Evolutionary conservation across 208 protist genomes (phyloP), one percentile per base, ranked within the genome.

Genomic region (Entamoeba invadens): DNA sequence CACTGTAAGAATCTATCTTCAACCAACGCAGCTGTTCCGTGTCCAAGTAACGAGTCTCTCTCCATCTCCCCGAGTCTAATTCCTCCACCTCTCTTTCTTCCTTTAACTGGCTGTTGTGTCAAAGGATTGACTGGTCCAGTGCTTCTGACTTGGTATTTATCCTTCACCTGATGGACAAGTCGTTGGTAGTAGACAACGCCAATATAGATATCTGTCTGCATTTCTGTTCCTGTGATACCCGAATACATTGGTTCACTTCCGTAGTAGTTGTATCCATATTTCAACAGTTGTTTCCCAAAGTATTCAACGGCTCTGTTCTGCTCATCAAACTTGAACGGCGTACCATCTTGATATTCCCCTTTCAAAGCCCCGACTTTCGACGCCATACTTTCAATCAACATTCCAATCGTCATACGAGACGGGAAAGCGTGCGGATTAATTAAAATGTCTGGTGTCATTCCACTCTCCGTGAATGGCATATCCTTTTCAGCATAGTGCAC

Each of bases 391-490:
- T 99, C 99, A 77, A 99, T 96, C 18, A 97, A 94, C 96, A 97
- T 97, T 91, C 98, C 99, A 91, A 99, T 99, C 18, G 99, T 99
- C 99, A 99, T 99, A 95, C 99, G 98, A 8, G 98, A 99, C 45
- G 99, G 99, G 96, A 99, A 99, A 95, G 98, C 98, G 96, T 99
- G 98, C 45, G 99, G 99, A 96, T 99, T 99, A 96, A 99, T 99
- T 95, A 99, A 98, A 92, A 99, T 96, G 96, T 99, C 99, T 4
- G 95, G 95, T 46, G 45, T 45, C 3, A 96, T 93, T 31, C 95
- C 95, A 4, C 44, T 45, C 14, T 95, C 95, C 46, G 96, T 95
- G 91, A 97, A 97, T 46, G 97, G 97, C 96, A 98, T 97, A 93
- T 97, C 95, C 45, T 94, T 94, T 87, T 93, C 21, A 46, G 96